Evolutionary conservation across 202 grass and related monocot genomes (phyloP).

Genomic region (Tripidium arundinaceum): DNA sequence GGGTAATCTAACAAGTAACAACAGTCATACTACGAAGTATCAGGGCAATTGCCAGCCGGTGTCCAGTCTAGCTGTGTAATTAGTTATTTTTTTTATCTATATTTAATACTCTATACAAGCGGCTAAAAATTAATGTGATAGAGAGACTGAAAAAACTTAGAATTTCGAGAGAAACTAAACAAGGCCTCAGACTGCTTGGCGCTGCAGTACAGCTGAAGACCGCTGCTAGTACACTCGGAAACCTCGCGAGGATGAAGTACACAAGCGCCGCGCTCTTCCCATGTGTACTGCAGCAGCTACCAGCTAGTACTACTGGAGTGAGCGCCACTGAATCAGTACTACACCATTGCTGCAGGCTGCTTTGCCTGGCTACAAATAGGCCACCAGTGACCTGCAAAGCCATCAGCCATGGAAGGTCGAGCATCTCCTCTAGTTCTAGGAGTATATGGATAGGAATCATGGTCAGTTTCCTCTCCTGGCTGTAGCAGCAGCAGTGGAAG

Average conservation of each 20-base stretch:
- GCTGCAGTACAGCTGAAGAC: constrained; percentile 32
- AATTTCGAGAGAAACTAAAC: too few relatives aligned
- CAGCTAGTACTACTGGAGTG: background rate
- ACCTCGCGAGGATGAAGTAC: constrained; percentile 25
- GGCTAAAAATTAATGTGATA: too few relatives aligned
- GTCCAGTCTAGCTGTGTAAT: too few relatives aligned
- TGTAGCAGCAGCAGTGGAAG: constrained; percentile 75
- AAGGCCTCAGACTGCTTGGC: background rate
- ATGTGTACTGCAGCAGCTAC: constrained; percentile 37
- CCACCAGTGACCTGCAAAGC: background rate
- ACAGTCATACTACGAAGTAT: too few relatives aligned
- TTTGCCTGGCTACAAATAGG: constrained; percentile 34
- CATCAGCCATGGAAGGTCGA: background rate
- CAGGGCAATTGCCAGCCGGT: too few relatives aligned
- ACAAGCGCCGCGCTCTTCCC: background rate
- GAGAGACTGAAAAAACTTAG: too few relatives aligned
- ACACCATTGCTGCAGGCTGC: background rate
- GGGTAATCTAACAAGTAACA: too few relatives aligned
- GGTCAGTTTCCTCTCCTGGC: constrained; percentile 8
- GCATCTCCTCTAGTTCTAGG: background rate
- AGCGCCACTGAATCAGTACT: background rate
- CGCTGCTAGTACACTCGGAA: constrained; percentile 29
- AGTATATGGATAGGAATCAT: background rate
- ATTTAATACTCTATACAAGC: too few relatives aligned
- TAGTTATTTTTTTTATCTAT: too few relatives aligned